Conservation (phyloP, 371 early-diverging fungal species). For the Rhizopus stolonifer region DNA sequence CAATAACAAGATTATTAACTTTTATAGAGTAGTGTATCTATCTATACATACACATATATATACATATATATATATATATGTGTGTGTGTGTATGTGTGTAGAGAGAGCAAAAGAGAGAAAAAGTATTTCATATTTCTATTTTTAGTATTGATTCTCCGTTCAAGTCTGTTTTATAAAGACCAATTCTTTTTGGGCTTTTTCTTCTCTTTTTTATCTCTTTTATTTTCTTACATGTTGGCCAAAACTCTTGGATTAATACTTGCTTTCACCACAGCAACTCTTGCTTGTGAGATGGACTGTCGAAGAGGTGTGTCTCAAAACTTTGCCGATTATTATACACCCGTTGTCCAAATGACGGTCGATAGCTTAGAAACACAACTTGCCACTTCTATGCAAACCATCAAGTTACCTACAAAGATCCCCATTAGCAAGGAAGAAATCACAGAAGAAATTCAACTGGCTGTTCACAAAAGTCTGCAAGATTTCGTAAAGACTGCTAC, state of each 20-base stretch:
- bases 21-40: no score
- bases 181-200: not conserved
- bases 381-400: constrained; percentile 23
- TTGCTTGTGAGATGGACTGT: constrained; percentile 61
- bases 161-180: not conserved
- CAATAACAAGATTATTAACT: no score
- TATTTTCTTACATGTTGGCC: constrained; percentile 8
- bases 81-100: no score
- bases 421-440: constrained; percentile 26
- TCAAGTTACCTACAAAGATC: constrained; percentile 32
- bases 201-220: constrained; percentile 5
- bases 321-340: constrained; percentile 53
- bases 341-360: constrained; percentile 34
- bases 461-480: constrained; percentile 21
- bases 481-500: constrained; percentile 17
- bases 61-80: no score
- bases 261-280: constrained; percentile 12
- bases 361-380: constrained; percentile 30
- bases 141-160: no score
- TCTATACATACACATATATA: no score
- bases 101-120: no score
- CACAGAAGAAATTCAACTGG: constrained; percentile 26
- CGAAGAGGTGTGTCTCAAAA: constrained; percentile 51
- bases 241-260: constrained; percentile 11
- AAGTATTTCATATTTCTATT: no score